Evolutionary conservation across 148 eudicot species (phyloP).

Genomic region (Hydrangea macrophylla): DNA sequence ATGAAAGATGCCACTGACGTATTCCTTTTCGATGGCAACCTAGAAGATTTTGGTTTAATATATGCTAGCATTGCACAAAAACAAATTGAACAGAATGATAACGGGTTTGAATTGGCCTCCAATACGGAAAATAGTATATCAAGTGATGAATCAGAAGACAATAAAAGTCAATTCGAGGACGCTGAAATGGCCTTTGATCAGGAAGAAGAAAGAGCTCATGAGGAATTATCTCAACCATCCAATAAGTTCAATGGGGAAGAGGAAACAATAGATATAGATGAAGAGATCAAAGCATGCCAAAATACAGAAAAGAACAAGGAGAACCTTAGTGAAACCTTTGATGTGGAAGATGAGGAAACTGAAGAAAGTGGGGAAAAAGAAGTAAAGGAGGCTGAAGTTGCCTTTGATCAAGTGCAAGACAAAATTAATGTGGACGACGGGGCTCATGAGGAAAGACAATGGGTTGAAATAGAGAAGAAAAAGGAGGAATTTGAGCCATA

Average conservation of each 20-base stretch:
- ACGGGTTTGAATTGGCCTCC: constrained; percentile 26
- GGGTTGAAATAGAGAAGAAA: constrained; percentile 51
- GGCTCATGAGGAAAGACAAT: constrained; percentile 40
- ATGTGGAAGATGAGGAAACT: constrained; percentile 40
- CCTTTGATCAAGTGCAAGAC: constrained; percentile 22
- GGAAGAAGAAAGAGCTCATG: too few species aligned
- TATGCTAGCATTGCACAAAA: constrained; percentile 23
- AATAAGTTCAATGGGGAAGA: too few species aligned
- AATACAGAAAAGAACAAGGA: too few species aligned
- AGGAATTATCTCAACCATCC: too few species aligned
- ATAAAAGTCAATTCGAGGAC: too few species aligned
- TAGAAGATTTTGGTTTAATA: constrained; percentile 21
- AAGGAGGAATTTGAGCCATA: too few species aligned
- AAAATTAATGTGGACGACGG: constrained; percentile 32
- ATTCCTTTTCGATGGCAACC: constrained; percentile 15
- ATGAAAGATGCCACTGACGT: constrained; percentile 16
- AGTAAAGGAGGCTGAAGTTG: constrained; percentile 15
- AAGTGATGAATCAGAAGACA: too few species aligned
- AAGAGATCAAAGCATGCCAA: too few species aligned
- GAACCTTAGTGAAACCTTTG: constrained; percentile 34
- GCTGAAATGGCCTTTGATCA: constrained; percentile 17
- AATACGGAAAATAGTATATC: constrained; percentile 30
- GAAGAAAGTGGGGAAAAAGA: constrained; percentile 25
- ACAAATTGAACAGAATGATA: constrained; percentile 25
- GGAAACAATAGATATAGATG: too few species aligned